These are phyloP conservation scores for Sporothrix phasma DNA, from an alignment of 2,329 filamentous ascomycete genomes.

Conservation along the genomic window DNA sequence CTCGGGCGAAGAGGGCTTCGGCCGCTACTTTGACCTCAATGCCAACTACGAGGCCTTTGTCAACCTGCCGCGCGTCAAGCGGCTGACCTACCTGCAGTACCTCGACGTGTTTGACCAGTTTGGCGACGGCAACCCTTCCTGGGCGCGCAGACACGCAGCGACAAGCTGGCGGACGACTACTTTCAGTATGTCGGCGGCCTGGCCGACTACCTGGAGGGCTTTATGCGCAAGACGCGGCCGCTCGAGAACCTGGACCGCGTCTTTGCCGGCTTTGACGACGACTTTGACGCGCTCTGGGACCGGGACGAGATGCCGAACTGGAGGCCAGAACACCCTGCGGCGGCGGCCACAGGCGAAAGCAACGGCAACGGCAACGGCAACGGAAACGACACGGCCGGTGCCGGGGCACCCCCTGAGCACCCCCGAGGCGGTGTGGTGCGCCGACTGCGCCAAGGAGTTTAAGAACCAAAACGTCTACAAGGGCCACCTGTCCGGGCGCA, in stretches of 20 bases:
- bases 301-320: slow-evolving; percentile 72
- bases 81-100: slow-evolving; percentile 84
- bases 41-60: slow-evolving; percentile 77
- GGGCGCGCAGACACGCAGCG: slow-evolving; percentile 62
- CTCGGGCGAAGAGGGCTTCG: slow-evolving; percentile 88
- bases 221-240: slow-evolving; percentile 74
- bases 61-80: slow-evolving; percentile 78
- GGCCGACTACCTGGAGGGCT: slow-evolving; percentile 74
- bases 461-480: slow-evolving; percentile 93
- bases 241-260: slow-evolving; percentile 77
- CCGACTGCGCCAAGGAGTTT: slow-evolving; percentile 89
- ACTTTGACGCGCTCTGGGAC: slow-evolving; percentile 78
- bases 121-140: slow-evolving; percentile 20
- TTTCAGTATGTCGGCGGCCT: slow-evolving; percentile 79
- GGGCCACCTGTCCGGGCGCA: slow-evolving; percentile 78
- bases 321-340: no score
- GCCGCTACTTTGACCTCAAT: slow-evolving; percentile 84
- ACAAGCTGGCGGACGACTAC: slow-evolving; percentile 89
- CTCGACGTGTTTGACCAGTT: slow-evolving; percentile 87
- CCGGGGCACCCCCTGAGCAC: slow-evolving; percentile 22
- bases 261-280: slow-evolving; percentile 64
- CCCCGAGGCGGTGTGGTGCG: slow-evolving; percentile 71
- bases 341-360: not conserved
- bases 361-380: not conserved
- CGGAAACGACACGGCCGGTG: no score